Evolutionary conservation across 306 rosid species (phyloP), one percentile per base, ranked within the genome.

Genomic region (Phaseolus lunatus): DNA sequence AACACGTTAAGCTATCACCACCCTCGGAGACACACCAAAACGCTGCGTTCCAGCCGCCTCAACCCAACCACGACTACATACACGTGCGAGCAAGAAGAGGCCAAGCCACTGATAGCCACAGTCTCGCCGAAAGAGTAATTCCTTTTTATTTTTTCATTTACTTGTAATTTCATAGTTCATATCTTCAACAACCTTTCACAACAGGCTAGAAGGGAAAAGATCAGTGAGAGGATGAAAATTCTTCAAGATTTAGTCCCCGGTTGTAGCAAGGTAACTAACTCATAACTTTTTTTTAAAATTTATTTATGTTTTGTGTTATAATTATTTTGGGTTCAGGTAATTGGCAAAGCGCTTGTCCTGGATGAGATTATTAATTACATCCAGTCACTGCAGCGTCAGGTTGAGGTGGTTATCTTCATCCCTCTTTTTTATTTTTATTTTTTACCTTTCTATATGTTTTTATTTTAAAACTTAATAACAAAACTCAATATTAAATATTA

Each of bases 101-200:
- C 82, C 98, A 95, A 86, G 98, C 98, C 44, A 95, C 98, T n/a
- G 98, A 95, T 84, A 95, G 94, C 76, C 98, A 92, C 82, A 95
- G 98, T 74, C 90, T 95, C 18, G 97, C 96, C 9, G 98, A 95
- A 75, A 90, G 97, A 81, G 98, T 95, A 87, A 82, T 78, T 84
- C 18, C 11, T 39, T 0, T 39, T 39, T 9, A 1, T 39, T 7
- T 7, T 1, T 7, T 35, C 9, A 1, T 35, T 39, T 39, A 8
- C 8, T 39, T 39, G 0, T 9, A 39, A 39, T 39, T 39, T 39
- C 13, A 9, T 2, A 9, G 3, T 66, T 13, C 2, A 2, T 26
- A 26, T 3, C 20, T 19, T 35, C 45, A n/a, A n/a, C 2, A 61
- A 15, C 24, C 5, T 19, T 11, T 66, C 43, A 7, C 29, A 37